Base-by-base conservation (phyloP, 306 rosid species). In the Quercus gilva region DNA sequence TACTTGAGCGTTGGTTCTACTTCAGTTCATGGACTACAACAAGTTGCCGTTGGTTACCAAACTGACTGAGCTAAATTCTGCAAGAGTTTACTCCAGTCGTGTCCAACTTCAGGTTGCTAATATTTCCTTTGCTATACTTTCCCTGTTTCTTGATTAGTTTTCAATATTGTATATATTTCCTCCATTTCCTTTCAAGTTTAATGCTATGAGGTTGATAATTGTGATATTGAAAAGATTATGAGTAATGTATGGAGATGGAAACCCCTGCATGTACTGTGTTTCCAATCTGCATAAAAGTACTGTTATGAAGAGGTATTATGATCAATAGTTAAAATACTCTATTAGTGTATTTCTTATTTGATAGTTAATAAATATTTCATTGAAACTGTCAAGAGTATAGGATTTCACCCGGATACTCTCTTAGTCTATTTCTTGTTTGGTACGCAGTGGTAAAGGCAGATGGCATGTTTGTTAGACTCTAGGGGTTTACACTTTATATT, bases 41-140 rank as follows among this genome's bases (percentile, higher is more conserved):
- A 90, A 95, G 90, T 88, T 93, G 82, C 97, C 99, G 5, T 85
- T 95, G 71, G 89, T 95, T 81, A 93, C 88, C 26, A 88, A 80
- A 80, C 80, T 95, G 84, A 91, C 98, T 6, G 96, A 95, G 79
- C 84, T 69, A 52, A 93, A 93, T 85, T 86, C 96, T 74, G 73
- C 83, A 73, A 88, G 82, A 80, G 92, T 91, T 80, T 93, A 92
- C 84, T 82, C 97, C 64, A 87, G 94, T 84, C 94, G 97, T 53
- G 70, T 91, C 82, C 88, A 93, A 87, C 93, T 81, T 81, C 98
- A 95, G 98, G 98, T 94, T 72, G 49, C 68, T 79, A 73, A 74
- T 82, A 70, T 76, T 11, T 85, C 21, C 75, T 67, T 43, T 56
- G 8, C n/a, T 55, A 12, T 25, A 55, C 55, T 26, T 28, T 52